Conservation (phyloP, 2,329 filamentous ascomycete genomes). For the Ophiostoma triangulosporum region DNA sequence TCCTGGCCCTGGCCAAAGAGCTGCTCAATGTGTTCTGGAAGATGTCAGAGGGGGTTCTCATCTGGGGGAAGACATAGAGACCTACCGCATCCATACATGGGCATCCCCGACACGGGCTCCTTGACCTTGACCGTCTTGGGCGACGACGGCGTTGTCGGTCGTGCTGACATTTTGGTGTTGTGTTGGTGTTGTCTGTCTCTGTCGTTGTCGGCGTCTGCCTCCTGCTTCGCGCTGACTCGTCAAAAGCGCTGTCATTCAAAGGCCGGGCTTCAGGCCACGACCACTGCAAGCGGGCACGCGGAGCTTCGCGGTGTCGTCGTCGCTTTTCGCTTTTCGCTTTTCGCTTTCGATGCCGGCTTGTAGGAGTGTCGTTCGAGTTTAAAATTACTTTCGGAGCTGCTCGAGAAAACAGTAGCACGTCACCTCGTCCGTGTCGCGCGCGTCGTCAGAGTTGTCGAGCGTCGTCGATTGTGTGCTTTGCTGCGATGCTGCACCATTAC, state of each 20-base stretch:
- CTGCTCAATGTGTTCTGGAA: constrained; percentile 55
- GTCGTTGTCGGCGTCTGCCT: not conserved
- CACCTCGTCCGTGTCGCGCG: not conserved
- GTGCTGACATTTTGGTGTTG: constrained; percentile 27
- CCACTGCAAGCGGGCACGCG: no score
- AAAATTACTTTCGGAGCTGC: not conserved
- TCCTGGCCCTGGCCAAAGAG: constrained; percentile 49
- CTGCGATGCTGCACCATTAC: not conserved
- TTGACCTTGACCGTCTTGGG: constrained; percentile 48
- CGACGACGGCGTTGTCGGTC: constrained; percentile 36
- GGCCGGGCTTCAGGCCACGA: no score
- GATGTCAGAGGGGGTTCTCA: no score
- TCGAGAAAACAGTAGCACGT: not conserved
- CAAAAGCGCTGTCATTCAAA: no score
- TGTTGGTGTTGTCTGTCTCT: not conserved
- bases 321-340: no score
- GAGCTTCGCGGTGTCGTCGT: no score
- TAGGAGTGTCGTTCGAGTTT: no score
- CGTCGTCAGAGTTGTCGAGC: not conserved
- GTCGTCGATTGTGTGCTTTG: not conserved
- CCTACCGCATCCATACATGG: constrained; percentile 52
- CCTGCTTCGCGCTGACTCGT: not conserved
- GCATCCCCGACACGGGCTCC: constrained; percentile 41
- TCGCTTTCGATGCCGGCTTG: no score
- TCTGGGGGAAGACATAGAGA: no score